Base-by-base conservation (phyloP, 1,139 yeast species). In the Torulaspora globosa region DNA sequence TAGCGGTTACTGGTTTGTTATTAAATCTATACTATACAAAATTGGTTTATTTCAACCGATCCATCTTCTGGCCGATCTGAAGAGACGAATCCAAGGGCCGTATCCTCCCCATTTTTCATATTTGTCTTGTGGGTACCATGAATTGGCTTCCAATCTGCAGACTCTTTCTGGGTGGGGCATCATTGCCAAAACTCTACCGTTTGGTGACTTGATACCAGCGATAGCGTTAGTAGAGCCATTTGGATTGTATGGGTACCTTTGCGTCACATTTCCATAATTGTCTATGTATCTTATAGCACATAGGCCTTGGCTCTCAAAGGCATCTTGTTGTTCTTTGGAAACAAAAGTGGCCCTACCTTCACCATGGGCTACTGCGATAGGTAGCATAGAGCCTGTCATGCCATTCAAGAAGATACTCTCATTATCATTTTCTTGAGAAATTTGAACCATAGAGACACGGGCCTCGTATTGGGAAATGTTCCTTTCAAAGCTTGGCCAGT, bases 91-190 rank as follows among this genome's bases (percentile, higher is more conserved):
- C 99, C 99, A 94, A 44, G 99, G 99, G 46, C 95, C 95, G 60
- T 83, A 79, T 35, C 82, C 84, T 63, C 74, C 73, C 85, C 89
- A 80, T 43, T 73, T 72, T 36, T 67, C 70, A 40, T 80, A 80
- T 62, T 84, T 83, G 46, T 77, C 81, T 32, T 69, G 67, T 41
- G 97, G 97, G 65, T 87, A 87, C 82, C 89, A 92, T 7, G 97
- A 88, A 71, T 90, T 90, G 50, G 95, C 74, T 68, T 87, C 96
- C 63, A 81, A 73, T 70, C 96, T 79, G 49, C 84, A 77, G 40
- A 88, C 94, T 72, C 99, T 87, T 70, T 94, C 99, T 21, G 99
- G 98, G 66, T 94, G 99, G 39, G 99, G 99, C 99, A 94, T 94
- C 89, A 94, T 80, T 2, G 97, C 97, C 61, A 94, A 74, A 3